Evolutionary conservation across 139 green algal species (phyloP).

Genomic region (Micractinium conductrix): DNA sequence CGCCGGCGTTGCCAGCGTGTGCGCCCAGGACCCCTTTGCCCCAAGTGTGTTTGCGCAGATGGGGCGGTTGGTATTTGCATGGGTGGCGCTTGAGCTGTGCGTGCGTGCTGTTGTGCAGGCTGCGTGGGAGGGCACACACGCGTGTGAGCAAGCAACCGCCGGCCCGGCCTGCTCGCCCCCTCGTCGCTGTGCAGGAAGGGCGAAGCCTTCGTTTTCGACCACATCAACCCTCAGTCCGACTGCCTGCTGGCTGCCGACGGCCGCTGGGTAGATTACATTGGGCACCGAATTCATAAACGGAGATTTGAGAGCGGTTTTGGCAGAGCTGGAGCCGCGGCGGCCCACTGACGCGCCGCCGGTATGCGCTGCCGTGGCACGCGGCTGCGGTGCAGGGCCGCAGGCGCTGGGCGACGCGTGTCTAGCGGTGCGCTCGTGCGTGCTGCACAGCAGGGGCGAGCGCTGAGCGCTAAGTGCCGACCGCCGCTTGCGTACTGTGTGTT

Average conservation of each 20-base stretch:
- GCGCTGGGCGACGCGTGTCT: neutral
- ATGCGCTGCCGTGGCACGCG: no score
- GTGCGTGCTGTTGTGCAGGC: no score
- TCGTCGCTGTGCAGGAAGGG: neutral
- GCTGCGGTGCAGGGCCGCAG: no score
- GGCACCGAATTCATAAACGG: conserved; percentile 12
- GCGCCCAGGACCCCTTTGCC: neutral
- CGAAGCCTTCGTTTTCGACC: neutral
- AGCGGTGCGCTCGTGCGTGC: neutral
- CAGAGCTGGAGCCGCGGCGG: conserved; percentile 9
- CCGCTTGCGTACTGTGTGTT: neutral
- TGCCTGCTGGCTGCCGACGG: neutral
- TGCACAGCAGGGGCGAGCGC: neutral
- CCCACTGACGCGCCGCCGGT: conserved; percentile 1
- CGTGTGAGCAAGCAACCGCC: no score
- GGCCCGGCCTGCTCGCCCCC: no score
- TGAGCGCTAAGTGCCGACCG: neutral
- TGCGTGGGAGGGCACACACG: no score
- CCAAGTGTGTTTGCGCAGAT: conserved; percentile 26
- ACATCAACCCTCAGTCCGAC: neutral
- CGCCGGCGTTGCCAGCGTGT: conserved; percentile 5
- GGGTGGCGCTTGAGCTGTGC: no score
- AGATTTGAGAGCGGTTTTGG: neutral
- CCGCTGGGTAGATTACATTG: conserved; percentile 33
- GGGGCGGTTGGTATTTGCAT: no score